phyloP scores from a whole-genome alignment of 148 eudicot species.

The Rhododendron ferrugineum region DNA sequence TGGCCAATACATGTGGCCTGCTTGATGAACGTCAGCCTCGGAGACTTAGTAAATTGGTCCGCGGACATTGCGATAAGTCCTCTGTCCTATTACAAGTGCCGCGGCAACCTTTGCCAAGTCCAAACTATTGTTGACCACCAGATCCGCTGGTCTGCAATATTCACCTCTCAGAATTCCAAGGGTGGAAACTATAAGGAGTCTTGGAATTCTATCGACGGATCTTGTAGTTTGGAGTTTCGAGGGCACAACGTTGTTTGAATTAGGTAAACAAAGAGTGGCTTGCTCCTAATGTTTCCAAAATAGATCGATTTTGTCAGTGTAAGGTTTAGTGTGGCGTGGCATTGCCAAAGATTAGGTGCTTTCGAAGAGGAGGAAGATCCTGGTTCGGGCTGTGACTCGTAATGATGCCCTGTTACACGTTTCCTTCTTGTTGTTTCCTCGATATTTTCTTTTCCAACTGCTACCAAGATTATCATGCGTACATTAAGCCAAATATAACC shows the following conservation, averaged over 20 bases:
- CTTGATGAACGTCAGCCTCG: neutral
- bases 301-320: neutral
- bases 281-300: neutral
- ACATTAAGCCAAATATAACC: neutral
- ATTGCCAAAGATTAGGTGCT: neutral
- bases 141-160: neutral
- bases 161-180: neutral
- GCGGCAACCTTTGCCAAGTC: neutral
- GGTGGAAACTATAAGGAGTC: neutral
- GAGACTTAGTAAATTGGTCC: neutral
- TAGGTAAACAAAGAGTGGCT: neutral
- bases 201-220: neutral
- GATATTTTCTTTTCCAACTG: neutral
- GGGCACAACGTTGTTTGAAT: neutral
- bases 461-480: neutral
- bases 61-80: neutral
- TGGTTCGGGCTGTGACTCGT: neutral
- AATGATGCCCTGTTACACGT: neutral
- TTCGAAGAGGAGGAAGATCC: neutral
- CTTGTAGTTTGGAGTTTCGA: neutral
- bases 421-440: neutral
- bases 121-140: neutral
- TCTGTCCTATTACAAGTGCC: neutral
- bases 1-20: neutral
- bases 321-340: neutral